phyloP scores from a whole-genome alignment of 371 early-diverging fungal genomes.

The Apophysomyces ossiformis region DNA sequence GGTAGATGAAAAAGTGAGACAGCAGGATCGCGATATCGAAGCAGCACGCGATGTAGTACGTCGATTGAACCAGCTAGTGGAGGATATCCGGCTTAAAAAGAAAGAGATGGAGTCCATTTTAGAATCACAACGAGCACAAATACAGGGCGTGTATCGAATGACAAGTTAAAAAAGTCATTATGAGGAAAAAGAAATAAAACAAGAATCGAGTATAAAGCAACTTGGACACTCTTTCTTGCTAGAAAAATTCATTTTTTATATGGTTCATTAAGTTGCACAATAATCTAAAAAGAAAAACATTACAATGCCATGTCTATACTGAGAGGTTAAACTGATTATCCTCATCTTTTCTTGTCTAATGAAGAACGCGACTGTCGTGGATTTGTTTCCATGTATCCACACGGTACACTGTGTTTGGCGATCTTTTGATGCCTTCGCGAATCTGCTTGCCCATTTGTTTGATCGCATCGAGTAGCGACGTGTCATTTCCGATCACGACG shows the following conservation, averaged over 20 bases:
- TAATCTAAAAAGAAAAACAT: too few species aligned
- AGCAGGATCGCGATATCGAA: conserved; percentile 28
- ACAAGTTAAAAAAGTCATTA: background rate
- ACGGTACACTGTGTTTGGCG: conserved; percentile 5
- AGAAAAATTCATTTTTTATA: background rate
- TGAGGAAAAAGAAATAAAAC: too few species aligned
- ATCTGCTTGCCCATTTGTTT: conserved; percentile 10
- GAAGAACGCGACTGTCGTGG: background rate
- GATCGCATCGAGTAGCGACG: conserved; percentile 30
- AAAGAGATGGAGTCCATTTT: conserved; percentile 25
- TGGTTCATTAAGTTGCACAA: too few species aligned
- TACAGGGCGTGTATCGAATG: conserved; percentile 6
- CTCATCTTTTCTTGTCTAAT: background rate
- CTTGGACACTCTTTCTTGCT: background rate
- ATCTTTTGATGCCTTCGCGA: conserved; percentile 16
- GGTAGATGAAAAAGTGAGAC: conserved; percentile 19
- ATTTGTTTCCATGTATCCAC: conserved; percentile 16
- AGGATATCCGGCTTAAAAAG: conserved; percentile 22
- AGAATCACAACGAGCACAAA: conserved; percentile 20
- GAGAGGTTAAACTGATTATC: background rate
- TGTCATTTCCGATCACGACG: conserved; percentile 56
- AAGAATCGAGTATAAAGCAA: too few species aligned
- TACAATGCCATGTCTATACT: background rate
- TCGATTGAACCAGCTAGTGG: conserved; percentile 17
- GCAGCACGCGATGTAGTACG: conserved; percentile 22